Evolutionary conservation across 176 grass and related monocot species (phyloP).

Genomic region (Rhynchospora breviuscula): DNA sequence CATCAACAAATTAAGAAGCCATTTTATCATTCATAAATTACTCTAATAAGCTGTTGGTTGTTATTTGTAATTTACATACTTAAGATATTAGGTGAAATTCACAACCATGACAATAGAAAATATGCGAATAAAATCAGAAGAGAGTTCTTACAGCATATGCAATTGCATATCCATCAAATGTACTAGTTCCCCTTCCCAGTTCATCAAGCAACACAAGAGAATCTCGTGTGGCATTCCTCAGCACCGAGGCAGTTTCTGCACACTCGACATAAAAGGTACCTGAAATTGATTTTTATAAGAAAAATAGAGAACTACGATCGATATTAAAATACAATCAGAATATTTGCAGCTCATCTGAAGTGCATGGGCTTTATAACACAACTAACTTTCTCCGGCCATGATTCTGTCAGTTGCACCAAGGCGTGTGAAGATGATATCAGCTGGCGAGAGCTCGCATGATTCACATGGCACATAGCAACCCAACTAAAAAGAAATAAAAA

Average conservation of each 20-base stretch:
- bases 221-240: conserved; percentile 81
- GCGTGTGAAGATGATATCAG: conserved; percentile 81
- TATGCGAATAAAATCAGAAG: not conserved
- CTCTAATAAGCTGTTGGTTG: not conserved
- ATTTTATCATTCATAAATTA: not conserved
- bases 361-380: not conserved
- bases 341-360: not conserved
- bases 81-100: not conserved
- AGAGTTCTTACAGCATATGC: conserved; percentile 70
- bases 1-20: too few relatives aligned
- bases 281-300: conserved; percentile 19
- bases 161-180: conserved; percentile 97
- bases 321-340: not conserved
- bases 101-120: not conserved
- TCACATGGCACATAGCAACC: conserved; percentile 88
- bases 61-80: not conserved
- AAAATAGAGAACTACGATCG: not conserved
- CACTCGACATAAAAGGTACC: conserved; percentile 94
- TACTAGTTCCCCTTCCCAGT: conserved; percentile 96
- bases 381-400: conserved; percentile 95
- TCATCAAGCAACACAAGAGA: conserved; percentile 97
- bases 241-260: conserved; percentile 73
- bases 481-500: conserved; percentile 35
- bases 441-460: conserved; percentile 58
- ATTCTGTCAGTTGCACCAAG: conserved; percentile 92